Evolutionary conservation across 2,329 filamentous ascomycete species (phyloP).

Genomic region (Ceratocystis harringtonii): DNA sequence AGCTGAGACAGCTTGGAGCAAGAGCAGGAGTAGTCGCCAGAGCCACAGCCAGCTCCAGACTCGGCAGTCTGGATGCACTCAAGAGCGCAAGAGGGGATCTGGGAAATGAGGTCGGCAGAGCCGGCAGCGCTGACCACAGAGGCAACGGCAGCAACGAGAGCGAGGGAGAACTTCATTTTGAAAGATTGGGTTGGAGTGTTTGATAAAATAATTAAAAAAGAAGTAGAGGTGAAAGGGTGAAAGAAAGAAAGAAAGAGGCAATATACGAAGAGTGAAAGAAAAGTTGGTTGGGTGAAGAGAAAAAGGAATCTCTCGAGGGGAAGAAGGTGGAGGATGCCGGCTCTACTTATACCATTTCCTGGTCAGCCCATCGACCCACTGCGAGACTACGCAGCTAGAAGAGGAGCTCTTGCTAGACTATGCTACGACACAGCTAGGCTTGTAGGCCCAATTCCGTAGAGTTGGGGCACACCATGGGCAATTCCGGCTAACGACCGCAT

Average conservation of each 20-base stretch:
- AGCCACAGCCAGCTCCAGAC: slow-evolving; percentile 8
- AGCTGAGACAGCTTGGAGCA: slow-evolving; percentile 12
- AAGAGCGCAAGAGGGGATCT: slow-evolving; percentile 17
- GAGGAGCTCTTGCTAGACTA: no score
- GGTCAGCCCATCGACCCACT: not conserved
- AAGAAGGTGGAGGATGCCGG: not conserved
- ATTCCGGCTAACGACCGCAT: not conserved
- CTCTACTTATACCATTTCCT: not conserved
- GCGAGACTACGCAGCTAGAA: not conserved
- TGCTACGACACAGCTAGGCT: not conserved
- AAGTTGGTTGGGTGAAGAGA: not conserved
- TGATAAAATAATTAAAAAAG: not conserved
- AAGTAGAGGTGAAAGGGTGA: not conserved
- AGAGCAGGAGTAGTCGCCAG: slow-evolving; percentile 16
- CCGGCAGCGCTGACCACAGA: slow-evolving; percentile 11
- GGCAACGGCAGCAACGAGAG: slow-evolving; percentile 9
- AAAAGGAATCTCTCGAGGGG: not conserved
- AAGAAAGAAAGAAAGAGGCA: not conserved
- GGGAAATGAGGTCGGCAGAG: slow-evolving; percentile 13
- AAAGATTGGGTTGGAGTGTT: not conserved
- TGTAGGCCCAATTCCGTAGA: not conserved
- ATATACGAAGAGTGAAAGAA: not conserved
- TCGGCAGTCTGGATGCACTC: slow-evolving; percentile 14
- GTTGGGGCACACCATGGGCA: not conserved
- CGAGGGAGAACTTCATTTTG: slow-evolving; percentile 17